Conservation (phyloP, 1,139 yeast genomes). For the Candida sojae region DNA sequence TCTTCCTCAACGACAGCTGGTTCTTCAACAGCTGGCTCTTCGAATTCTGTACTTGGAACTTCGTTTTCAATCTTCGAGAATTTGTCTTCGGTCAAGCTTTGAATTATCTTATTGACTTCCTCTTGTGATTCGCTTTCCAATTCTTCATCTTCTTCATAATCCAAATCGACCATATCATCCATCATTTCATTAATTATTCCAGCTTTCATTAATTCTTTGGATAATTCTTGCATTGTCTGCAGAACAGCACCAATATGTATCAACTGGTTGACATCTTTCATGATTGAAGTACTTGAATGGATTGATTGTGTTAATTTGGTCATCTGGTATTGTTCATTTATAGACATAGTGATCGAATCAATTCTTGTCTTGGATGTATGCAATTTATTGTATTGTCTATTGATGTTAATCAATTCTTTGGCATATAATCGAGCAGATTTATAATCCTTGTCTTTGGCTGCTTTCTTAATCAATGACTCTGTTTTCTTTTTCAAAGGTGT, state of each 20-base stretch:
- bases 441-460: conserved; percentile 78
- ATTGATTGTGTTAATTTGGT: conserved; percentile 80
- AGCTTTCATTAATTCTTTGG: conserved; percentile 84
- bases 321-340: conserved; percentile 91
- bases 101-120: conserved; percentile 57
- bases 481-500: conserved; percentile 70
- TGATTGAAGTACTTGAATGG: conserved; percentile 74
- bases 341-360: conserved; percentile 82
- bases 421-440: conserved; percentile 81
- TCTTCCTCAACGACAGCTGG: conserved; percentile 42
- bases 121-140: conserved; percentile 71
- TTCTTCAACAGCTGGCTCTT: conserved; percentile 19
- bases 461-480: conserved; percentile 66
- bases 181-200: conserved; percentile 97
- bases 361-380: conserved; percentile 82
- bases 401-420: conserved; percentile 72
- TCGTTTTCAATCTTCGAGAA: conserved; percentile 44
- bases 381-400: conserved; percentile 73
- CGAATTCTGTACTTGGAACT: conserved; percentile 36
- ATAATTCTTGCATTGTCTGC: conserved; percentile 82
- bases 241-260: conserved; percentile 79
- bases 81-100: conserved; percentile 44
- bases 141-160: conserved; percentile 59
- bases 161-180: conserved; percentile 79
- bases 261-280: conserved; percentile 85